Percentiles rank a stretch among this genome's conserved stretches.
Conservation (phyloP, 768 basidiomycete genomes). For the Trametes sanguinea region DNA sequence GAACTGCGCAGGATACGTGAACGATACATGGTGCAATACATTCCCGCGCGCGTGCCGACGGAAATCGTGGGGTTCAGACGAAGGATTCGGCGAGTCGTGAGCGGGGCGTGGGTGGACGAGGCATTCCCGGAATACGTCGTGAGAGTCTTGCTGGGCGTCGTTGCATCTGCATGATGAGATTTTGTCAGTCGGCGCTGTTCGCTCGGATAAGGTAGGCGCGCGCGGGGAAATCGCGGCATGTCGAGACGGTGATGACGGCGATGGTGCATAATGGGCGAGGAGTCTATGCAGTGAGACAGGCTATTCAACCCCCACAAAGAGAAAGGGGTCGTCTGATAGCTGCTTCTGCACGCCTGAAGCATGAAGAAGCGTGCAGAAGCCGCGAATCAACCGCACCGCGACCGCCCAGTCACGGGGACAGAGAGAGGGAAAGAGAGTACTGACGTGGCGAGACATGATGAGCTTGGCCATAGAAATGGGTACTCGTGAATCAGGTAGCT, state of each 20-base stretch:
- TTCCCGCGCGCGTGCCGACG: neutral
- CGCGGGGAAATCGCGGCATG: slow-evolving; percentile 2
- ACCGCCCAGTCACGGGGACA: slow-evolving; percentile 7
- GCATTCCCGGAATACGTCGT: slow-evolving; percentile 28
- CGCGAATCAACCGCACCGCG: slow-evolving; percentile 9
- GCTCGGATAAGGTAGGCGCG: neutral
- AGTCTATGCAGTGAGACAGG: neutral
- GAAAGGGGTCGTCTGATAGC: slow-evolving; percentile 1
- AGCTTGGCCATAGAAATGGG: slow-evolving; percentile 37
- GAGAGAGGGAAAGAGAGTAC: slow-evolving; percentile 17
- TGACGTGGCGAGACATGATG: slow-evolving; percentile 36
- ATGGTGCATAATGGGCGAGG: neutral
- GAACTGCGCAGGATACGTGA: slow-evolving; percentile 4
- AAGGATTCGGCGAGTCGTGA: slow-evolving; percentile 28
- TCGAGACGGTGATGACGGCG: neutral
- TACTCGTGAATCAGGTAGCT: slow-evolving; percentile 27
- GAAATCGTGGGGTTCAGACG: slow-evolving; percentile 3
- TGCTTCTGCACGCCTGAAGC: slow-evolving; percentile 11
- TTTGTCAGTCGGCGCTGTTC: neutral
- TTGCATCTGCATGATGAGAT: slow-evolving; percentile 19
- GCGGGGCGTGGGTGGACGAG: slow-evolving; percentile 24
- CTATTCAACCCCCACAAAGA: neutral
- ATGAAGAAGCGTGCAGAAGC: slow-evolving; percentile 8
- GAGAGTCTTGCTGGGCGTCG: slow-evolving; percentile 26
- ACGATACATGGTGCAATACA: slow-evolving; percentile 18